Evolutionary conservation across 176 grass and related monocot species (phyloP).

Genomic region (Oryza glaberrima): DNA sequence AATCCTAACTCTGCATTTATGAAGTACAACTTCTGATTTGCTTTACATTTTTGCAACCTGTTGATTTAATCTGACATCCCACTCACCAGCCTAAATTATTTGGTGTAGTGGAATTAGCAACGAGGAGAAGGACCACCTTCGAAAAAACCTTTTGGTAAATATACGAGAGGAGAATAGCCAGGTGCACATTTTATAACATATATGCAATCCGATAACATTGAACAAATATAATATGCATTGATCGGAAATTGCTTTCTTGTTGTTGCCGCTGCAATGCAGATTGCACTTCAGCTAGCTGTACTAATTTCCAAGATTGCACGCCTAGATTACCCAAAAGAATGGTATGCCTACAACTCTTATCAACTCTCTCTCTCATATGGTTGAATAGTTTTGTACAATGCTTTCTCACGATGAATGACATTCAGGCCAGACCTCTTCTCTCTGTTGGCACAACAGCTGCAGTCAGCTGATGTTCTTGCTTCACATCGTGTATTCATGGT

Average conservation of each 20-base stretch:
- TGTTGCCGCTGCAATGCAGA: constrained; percentile 55
- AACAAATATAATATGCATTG: not conserved
- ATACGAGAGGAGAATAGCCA: constrained; percentile 90
- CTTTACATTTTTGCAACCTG: not conserved
- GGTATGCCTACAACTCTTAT: constrained; percentile 55
- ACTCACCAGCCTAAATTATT: constrained; percentile 32
- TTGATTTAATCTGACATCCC: constrained; percentile 4
- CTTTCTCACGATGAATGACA: constrained; percentile 35
- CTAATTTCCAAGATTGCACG: constrained; percentile 98
- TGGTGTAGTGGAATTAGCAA: constrained; percentile 87
- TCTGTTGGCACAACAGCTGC: constrained; percentile 80
- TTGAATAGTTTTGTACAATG: constrained; percentile 13
- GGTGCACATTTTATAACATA: constrained; percentile 48
- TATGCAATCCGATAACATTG: not conserved
- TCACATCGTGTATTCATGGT: constrained; percentile 92
- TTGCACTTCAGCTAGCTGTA: constrained; percentile 88
- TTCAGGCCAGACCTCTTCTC: constrained; percentile 91
- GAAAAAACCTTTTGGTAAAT: constrained; percentile 87
- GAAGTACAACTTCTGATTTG: not conserved
- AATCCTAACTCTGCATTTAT: constrained; percentile 24
- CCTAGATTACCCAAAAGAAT: constrained; percentile 97
- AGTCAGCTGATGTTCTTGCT: constrained; percentile 84
- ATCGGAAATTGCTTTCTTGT: not conserved
- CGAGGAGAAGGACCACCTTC: constrained; percentile 92
- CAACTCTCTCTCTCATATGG: constrained; percentile 29